These are phyloP conservation scores for Diaporthe helianthi DNA, from an alignment of 2,329 filamentous ascomycete species.

Conservation along the genomic window DNA sequence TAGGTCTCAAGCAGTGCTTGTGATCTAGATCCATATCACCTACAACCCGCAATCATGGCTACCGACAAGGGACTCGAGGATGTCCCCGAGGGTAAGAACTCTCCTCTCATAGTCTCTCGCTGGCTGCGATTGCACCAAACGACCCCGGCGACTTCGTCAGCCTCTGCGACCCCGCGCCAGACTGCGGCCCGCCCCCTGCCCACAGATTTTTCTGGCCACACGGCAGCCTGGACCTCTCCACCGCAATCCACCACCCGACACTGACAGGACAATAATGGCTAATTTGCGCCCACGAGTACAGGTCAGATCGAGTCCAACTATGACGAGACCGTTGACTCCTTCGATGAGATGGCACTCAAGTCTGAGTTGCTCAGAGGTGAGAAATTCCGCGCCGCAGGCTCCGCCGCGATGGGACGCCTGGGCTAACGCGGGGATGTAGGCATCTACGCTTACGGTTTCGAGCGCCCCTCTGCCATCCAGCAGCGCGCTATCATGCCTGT, in stretches of 20 bases:
- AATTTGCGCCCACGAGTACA: slow-evolving; percentile 49
- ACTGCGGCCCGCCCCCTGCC: slow-evolving; percentile 21
- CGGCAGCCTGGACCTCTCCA: slow-evolving; percentile 10
- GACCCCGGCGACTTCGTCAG: slow-evolving; percentile 14
- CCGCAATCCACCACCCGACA: not conserved
- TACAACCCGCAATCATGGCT: slow-evolving; percentile 90
- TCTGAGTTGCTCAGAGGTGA: slow-evolving; percentile 92
- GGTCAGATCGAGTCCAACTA: slow-evolving; percentile 99
- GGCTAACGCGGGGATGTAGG: slow-evolving; percentile 54
- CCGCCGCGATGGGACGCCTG: slow-evolving; percentile 32
- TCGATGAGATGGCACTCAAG: slow-evolving; percentile 98
- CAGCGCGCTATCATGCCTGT: slow-evolving; percentile 99
- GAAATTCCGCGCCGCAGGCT: slow-evolving; percentile 41
- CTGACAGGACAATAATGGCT: slow-evolving; percentile 22
- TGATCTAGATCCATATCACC: slow-evolving; percentile 67
- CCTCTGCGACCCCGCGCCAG: slow-evolving; percentile 30
- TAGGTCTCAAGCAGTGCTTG: slow-evolving; percentile 83
- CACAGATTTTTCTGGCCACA: slow-evolving; percentile 18
- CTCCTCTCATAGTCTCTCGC: slow-evolving; percentile 27
- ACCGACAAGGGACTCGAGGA: slow-evolving; percentile 98
- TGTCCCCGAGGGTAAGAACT: slow-evolving; percentile 83
- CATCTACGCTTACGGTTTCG: slow-evolving; percentile 99
- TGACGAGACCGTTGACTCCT: slow-evolving; percentile 99
- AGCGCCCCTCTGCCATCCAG: slow-evolving; percentile 99
- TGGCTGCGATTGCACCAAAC: not conserved